Evolutionary conservation across 768 basidiomycete genomes (phyloP), one percentile per base, ranked within the genome.

Genomic region (Amanita fuliginea): DNA sequence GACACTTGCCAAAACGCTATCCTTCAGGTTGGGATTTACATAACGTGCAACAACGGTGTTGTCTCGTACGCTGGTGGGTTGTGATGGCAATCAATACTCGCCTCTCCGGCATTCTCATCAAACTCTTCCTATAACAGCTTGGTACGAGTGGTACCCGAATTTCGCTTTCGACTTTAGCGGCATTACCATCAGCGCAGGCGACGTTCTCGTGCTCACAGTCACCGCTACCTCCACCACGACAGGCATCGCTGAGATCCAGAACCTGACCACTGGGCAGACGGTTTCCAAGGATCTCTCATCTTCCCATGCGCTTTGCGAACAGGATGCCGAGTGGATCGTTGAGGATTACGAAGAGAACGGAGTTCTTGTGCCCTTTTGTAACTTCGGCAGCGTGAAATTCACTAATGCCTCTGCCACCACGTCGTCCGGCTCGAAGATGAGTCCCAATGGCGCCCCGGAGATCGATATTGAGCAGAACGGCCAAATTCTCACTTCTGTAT

Each of bases 301-400:
- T 28, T 51, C 58, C 16, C 59, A 24, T 24, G 22, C 22, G 22
- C 60, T 66, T 42, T 66, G 64, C 57, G 56, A 63, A 55, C 49
- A 62, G 59, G 62, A 67, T 55, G 66, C 64, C 5, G 64, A 67
- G 57, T 67, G 66, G 66, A 66, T 67, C 51, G 64, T 67, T 21
- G 66, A 67, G 57, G 66, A 67, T 49, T 69, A 63, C 64, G 53
- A 56, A 43, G 53, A 55, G 45, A 45, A 30, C 14, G 21, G 34
- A 4, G 1, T 0, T 3, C 8, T 33, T 7, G 43, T 33, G 3
- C 43, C 43, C 4, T 45, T 45, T 16, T 32, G 28, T 7, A 16
- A 45, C n/a, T 45, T 45, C 34, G 43, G 43, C 13, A 45, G 28
- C 9, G 43, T 45, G 26, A 8, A 26, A 11, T 45, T 45, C 9